Base-by-base conservation (phyloP, 495 filamentous ascomycete species). In the Hyaloscypha variabilis region DNA sequence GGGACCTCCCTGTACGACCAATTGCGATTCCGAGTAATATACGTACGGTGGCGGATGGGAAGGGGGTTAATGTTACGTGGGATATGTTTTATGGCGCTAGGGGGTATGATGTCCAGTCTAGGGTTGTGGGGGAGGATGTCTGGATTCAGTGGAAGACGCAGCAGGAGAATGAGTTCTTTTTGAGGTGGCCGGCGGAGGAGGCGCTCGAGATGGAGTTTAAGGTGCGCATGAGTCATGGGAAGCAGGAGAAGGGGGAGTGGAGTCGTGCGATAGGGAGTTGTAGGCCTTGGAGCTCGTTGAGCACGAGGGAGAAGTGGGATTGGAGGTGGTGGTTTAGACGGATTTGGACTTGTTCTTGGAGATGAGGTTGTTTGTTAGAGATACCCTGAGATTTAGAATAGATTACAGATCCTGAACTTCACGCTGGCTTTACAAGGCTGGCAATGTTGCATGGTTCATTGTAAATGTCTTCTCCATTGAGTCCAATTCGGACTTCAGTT, bases 11-110 rank as follows among this genome's bases (percentile, higher is more conserved):
- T 4, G 11, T 17, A 46, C 39, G 39, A 46, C 11, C 39, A 1
- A 17, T 46, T 1, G 14, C 39, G 4, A 46, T 46, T 3, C 39
- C 39, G 39, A 46, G 0, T 4, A 53, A 63, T 23, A 34, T 55
- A 4, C 5, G 19, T 34, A 50, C 50, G 8, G 50, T 55, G 3
- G 19, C 50, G 2, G 31, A 28, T 21, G 13, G 23, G 24, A 30
- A 29, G 0, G 49, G 60, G 21, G 23, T 54, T 6, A 63, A 24
- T 5, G 50, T 63, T 6, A 63, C 60, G 19, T 53, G 46, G 60
- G 21, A 39, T 34, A 24, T 24, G 51, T 10, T 54, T 1, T 54
- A 46, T 17, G 39, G 39, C 4, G 39, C 39, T 4, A 46, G 17
- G 39, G 39, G 39, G 19, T 46, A 46, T 46, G 17, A 46, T 46